phyloP scores from a whole-genome alignment of 2,329 filamentous ascomycete genomes.

The Ceratocystis colombiana region DNA sequence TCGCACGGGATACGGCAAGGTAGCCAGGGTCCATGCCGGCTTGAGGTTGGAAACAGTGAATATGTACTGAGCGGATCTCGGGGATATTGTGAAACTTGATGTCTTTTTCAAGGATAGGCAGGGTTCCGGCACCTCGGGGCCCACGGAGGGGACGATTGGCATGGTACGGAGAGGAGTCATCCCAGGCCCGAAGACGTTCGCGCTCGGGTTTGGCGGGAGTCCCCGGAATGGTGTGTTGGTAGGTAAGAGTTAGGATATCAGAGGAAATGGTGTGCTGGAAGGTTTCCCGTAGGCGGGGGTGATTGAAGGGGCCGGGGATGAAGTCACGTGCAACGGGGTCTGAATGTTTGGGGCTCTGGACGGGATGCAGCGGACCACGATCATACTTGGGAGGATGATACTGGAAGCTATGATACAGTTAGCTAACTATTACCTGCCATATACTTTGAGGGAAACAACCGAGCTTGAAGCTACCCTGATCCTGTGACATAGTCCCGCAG shows the following conservation, averaged over 20 bases:
- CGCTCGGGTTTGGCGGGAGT: constrained; percentile 44
- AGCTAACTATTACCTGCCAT: not conserved
- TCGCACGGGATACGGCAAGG: constrained; percentile 72
- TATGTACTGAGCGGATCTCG: constrained; percentile 65
- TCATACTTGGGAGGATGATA: constrained; percentile 92
- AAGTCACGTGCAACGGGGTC: constrained; percentile 83
- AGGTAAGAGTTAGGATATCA: constrained; percentile 81
- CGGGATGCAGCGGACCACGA: constrained; percentile 82
- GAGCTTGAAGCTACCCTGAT: not conserved
- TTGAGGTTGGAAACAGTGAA: constrained; percentile 64
- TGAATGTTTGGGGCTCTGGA: constrained; percentile 77
- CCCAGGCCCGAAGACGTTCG: constrained; percentile 72
- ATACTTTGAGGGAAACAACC: not conserved
- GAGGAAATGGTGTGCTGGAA: constrained; percentile 76
- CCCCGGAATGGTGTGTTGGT: constrained; percentile 75
- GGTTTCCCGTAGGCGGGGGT: constrained; percentile 79
- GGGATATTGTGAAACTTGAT: constrained; percentile 79
- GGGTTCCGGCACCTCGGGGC: constrained; percentile 62
- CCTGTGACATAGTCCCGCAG: not conserved
- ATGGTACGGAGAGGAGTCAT: constrained; percentile 85
- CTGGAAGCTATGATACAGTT: constrained; percentile 59
- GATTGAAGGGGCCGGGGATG: constrained; percentile 79
- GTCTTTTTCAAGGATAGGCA: constrained; percentile 61
- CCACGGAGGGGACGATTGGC: constrained; percentile 78
- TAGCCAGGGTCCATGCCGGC: constrained; percentile 61